phyloP scores from a whole-genome alignment of 1,284 basidiomycete species.

The Neolentinus lepideus region DNA sequence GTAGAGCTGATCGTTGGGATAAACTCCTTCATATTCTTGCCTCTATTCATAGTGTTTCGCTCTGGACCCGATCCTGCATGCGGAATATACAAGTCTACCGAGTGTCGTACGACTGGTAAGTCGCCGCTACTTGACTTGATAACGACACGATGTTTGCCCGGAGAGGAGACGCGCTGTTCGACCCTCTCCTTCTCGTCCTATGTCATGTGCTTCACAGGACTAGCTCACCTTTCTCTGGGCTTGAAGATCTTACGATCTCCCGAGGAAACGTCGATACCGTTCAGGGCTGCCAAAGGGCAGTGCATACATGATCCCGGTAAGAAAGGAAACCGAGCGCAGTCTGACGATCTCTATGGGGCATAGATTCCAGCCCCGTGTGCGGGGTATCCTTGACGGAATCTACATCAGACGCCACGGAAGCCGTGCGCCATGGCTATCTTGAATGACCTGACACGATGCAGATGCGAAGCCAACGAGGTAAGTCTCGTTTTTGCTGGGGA shows the following conservation, averaged over 20 bases:
- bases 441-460: neutral
- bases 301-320: neutral
- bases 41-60: neutral
- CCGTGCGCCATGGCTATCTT: neutral
- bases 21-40: neutral
- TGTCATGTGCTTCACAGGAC: neutral
- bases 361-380: neutral
- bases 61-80: neutral
- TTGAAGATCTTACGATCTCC: neutral
- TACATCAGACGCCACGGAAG: neutral
- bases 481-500: neutral
- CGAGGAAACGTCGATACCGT: neutral
- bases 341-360: neutral
- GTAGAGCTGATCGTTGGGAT: neutral
- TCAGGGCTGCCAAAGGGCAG: neutral
- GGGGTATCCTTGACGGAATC: neutral
- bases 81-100: neutral
- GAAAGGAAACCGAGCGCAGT: neutral
- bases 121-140: neutral
- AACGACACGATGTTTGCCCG: neutral
- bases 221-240: neutral
- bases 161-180: neutral
- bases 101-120: neutral
- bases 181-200: neutral
- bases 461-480: neutral